Percentiles rank a stretch among this genome's conserved stretches.
These are phyloP conservation scores for Trichosanthes cucumerina DNA, from an alignment of 306 rosid species.

Conservation along the genomic window DNA sequence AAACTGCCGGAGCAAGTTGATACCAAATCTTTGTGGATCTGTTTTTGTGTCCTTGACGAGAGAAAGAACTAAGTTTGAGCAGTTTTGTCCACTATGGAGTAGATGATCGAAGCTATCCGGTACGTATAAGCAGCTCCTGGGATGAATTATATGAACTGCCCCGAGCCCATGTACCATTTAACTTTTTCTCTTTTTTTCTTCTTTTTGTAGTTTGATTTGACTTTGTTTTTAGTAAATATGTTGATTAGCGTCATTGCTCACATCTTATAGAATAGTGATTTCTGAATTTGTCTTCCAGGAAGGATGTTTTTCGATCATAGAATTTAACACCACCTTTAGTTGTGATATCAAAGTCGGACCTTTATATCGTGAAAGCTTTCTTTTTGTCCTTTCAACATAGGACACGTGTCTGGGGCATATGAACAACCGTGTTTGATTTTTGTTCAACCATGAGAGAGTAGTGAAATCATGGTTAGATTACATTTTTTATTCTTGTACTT, in stretches of 20 bases:
- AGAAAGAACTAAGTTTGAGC: background rate
- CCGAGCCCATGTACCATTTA: background rate
- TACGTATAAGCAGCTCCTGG: background rate
- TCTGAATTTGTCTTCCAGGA: constrained; percentile 8
- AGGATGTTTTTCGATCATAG: background rate
- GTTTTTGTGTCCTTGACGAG: background rate
- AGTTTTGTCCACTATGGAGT: background rate
- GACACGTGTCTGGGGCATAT: background rate
- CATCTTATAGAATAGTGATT: background rate
- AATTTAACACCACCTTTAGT: background rate
- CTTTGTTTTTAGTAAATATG: constrained; percentile 10
- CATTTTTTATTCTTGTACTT: background rate
- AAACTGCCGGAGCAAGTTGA: background rate
- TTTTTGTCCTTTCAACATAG: background rate
- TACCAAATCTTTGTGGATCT: background rate
- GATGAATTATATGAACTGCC: constrained; percentile 1
- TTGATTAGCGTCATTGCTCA: constrained; percentile 4
- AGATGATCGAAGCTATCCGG: background rate
- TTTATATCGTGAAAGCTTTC: background rate
- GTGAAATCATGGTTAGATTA: background rate
- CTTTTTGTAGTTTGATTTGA: background rate
- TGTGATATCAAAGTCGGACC: background rate
- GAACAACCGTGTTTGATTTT: background rate
- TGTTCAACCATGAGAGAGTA: background rate
- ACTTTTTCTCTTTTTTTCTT: background rate